Conservation (phyloP, 345 rosid genomes). For the Firmiana major region DNA sequence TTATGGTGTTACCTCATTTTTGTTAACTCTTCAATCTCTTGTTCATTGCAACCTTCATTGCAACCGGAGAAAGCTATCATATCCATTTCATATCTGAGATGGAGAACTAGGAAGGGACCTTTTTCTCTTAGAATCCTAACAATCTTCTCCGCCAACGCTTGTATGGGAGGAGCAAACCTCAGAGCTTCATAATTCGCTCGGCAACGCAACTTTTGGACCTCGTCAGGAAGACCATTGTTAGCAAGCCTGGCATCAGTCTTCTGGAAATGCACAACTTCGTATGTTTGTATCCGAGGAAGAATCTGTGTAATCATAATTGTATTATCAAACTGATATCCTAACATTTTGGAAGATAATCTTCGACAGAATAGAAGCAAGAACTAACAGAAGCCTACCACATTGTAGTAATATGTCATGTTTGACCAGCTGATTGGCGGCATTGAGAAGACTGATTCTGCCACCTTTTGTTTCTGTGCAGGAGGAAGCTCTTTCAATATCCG, state of each 20-base stretch:
- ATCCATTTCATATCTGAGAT: slow-evolving; percentile 61
- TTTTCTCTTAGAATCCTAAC: slow-evolving; percentile 36
- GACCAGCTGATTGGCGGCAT: slow-evolving; percentile 60
- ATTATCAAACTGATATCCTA: not conserved
- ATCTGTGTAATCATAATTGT: slow-evolving; percentile 26
- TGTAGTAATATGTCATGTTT: slow-evolving; percentile 50
- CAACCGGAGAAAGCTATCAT: slow-evolving; percentile 61
- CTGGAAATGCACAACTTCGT: slow-evolving; percentile 37
- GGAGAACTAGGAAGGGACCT: slow-evolving; percentile 52
- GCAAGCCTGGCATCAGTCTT: slow-evolving; percentile 49
- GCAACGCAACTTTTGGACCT: slow-evolving; percentile 47
- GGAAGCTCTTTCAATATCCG: slow-evolving; percentile 45
- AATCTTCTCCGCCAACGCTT: slow-evolving; percentile 39
- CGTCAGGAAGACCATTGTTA: slow-evolving; percentile 37
- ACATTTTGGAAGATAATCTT: not conserved
- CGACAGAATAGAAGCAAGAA: not conserved
- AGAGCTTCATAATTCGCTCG: slow-evolving; percentile 41
- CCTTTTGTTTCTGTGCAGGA: slow-evolving; percentile 28
- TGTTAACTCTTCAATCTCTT: slow-evolving; percentile 39
- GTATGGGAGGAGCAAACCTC: slow-evolving; percentile 38
- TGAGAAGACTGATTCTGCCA: slow-evolving; percentile 23
- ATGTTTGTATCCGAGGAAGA: slow-evolving; percentile 34
- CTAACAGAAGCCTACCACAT: slow-evolving; percentile 22
- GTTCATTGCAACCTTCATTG: slow-evolving; percentile 39
- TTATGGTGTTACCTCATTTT: slow-evolving; percentile 50